Evolutionary conservation across 2,329 filamentous ascomycete genomes (phyloP).

Genomic region (Elsinoe fawcettii): DNA sequence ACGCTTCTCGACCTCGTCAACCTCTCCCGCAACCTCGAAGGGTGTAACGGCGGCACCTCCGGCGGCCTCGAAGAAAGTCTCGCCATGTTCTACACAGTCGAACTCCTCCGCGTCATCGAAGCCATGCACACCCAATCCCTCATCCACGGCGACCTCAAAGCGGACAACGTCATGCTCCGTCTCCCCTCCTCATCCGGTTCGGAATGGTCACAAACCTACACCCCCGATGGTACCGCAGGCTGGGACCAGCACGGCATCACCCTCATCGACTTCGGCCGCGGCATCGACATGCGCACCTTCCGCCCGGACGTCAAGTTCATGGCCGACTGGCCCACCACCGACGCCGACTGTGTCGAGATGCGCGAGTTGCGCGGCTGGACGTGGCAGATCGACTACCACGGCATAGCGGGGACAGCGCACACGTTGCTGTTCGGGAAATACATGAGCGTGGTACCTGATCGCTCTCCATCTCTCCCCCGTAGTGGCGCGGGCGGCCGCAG

Average conservation of each 20-base stretch:
- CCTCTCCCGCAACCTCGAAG: conserved; percentile 60
- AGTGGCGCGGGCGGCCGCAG: conserved; percentile 42
- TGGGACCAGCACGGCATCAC: conserved; percentile 75
- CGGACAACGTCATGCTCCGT: conserved; percentile 88
- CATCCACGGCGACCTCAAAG: conserved; percentile 89
- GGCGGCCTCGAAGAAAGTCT: conserved; percentile 82
- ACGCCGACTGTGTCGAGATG: conserved; percentile 91
- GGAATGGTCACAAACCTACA: conserved; percentile 60
- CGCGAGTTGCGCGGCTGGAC: conserved; percentile 92
- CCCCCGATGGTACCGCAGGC: conserved; percentile 62
- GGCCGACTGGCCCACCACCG: conserved; percentile 85
- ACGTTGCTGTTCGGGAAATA: conserved; percentile 89
- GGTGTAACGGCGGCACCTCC: conserved; percentile 42
- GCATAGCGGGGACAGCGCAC: conserved; percentile 80
- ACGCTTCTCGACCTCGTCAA: conserved; percentile 95
- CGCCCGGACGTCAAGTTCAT: conserved; percentile 71
- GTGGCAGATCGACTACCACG: conserved; percentile 94
- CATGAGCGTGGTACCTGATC: conserved; percentile 63
- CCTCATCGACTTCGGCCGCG: conserved; percentile 90
- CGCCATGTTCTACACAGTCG: conserved; percentile 91
- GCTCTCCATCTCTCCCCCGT: conserved; percentile 39
- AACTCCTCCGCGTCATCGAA: conserved; percentile 84
- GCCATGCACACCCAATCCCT: conserved; percentile 71
- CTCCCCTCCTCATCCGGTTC: conserved; percentile 50
- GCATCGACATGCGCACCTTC: conserved; percentile 88